These are phyloP conservation scores for Backusella sp. DNA, from an alignment of 192 early-diverging fungal genomes.

Conservation along the genomic window DNA sequence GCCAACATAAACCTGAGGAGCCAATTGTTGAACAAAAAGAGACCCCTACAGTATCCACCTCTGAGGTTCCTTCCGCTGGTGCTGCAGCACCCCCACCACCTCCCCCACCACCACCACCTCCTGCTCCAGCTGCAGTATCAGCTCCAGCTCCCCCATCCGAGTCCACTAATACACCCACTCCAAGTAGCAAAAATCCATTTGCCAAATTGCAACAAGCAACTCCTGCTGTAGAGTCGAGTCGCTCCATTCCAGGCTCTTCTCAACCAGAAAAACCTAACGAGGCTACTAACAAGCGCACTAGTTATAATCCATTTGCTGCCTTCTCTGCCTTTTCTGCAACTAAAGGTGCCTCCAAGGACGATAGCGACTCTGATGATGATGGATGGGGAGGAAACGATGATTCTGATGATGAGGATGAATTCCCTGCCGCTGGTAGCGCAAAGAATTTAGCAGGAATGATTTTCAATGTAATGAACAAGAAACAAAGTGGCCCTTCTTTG, in stretches of 20 bases:
- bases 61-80: not conserved
- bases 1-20: conserved; percentile 8
- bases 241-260: not conserved
- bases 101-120: conserved; percentile 11
- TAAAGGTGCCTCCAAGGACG: not conserved
- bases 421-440: conserved; percentile 34
- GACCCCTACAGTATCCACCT: not conserved
- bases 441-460: conserved; percentile 34
- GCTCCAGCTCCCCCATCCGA: not conserved
- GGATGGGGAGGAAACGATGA: conserved; percentile 39
- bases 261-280: conserved; percentile 13
- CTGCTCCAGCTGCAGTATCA: not conserved
- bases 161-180: not conserved
- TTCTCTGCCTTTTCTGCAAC: conserved; percentile 26
- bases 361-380: conserved; percentile 29
- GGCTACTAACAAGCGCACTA: conserved; percentile 25
- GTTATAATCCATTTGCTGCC: conserved; percentile 45
- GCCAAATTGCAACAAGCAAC: conserved; percentile 23
- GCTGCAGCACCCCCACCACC: conserved; percentile 15
- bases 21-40: not conserved
- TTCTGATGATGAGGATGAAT: conserved; percentile 26
- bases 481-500: conserved; percentile 14
- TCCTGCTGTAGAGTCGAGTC: not conserved
- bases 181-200: conserved; percentile 38
- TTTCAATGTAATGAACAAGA: conserved; percentile 30